Conservation (phyloP, 179 eudicot genomes). For the Pouteria campechiana region DNA sequence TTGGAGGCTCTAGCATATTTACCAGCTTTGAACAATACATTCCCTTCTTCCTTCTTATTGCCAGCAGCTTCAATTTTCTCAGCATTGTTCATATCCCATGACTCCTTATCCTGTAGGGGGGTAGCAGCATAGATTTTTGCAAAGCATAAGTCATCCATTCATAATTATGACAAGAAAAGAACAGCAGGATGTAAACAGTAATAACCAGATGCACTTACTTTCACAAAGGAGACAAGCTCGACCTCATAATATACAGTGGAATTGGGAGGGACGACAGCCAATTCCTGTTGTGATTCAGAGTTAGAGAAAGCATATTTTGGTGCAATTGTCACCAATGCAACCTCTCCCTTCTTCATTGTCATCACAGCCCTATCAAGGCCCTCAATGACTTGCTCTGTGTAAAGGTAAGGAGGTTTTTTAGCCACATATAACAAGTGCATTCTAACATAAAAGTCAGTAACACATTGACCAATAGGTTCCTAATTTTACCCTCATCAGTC, state of each 20-base stretch:
- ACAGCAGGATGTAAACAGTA: background rate
- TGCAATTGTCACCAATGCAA: constrained; percentile 53
- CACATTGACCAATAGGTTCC: too few species aligned
- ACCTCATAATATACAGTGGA: constrained; percentile 54
- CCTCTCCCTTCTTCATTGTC: constrained; percentile 95
- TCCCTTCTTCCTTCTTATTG: constrained; percentile 85
- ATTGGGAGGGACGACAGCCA: constrained; percentile 82
- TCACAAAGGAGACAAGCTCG: constrained; percentile 72
- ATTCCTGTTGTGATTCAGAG: constrained; percentile 65
- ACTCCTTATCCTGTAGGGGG: constrained; percentile 70
- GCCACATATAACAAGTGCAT: background rate
- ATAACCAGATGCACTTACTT: constrained; percentile 26
- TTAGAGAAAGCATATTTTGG: constrained; percentile 87
- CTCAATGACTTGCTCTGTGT: constrained; percentile 90
- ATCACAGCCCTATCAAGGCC: constrained; percentile 81
- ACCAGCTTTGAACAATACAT: constrained; percentile 67
- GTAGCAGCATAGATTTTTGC: too few species aligned
- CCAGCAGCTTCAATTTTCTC: constrained; percentile 94
- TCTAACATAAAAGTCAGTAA: background rate
- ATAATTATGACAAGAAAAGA: background rate
- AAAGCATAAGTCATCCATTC: too few species aligned
- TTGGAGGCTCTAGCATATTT: constrained; percentile 70
- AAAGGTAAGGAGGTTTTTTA: background rate
- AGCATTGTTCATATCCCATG: constrained; percentile 81
- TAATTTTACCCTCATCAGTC: constrained; percentile 73